Percentiles rank a stretch among this genome's conserved stretches.
phyloP scores from a whole-genome alignment of 176 grass and related monocot genomes.

The Carex littledalei region DNA sequence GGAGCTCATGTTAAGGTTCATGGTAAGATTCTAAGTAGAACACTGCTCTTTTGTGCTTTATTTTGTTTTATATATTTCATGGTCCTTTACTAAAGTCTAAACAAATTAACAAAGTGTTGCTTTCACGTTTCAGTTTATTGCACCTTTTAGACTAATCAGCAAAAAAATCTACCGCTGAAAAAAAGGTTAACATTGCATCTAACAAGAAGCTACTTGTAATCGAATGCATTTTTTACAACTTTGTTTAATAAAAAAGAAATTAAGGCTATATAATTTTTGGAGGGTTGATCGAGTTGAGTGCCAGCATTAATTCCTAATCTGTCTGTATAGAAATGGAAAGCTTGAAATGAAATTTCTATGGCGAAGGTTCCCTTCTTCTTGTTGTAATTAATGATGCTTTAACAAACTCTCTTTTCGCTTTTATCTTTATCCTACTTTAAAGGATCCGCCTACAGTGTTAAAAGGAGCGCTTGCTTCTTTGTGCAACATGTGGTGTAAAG shows the following conservation, averaged over 20 bases:
- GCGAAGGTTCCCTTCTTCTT: neutral
- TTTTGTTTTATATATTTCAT: too few relatives aligned
- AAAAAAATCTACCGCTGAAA: neutral
- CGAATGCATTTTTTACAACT: neutral
- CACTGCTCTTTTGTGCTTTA: neutral
- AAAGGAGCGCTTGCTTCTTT: neutral
- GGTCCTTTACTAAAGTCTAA: too few relatives aligned
- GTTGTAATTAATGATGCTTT: neutral
- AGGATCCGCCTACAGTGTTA: neutral
- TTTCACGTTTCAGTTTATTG: too few relatives aligned
- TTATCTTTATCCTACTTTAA: slow-evolving; percentile 11
- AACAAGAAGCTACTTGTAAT: neutral
- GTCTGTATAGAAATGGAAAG: neutral
- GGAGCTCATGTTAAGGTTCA: neutral
- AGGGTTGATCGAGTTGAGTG: neutral
- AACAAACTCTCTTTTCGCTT: neutral
- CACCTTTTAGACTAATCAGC: neutral
- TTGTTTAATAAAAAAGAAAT: neutral
- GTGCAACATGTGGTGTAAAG: neutral
- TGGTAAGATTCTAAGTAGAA: neutral
- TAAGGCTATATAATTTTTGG: neutral
- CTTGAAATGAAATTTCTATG: slow-evolving; percentile 6
- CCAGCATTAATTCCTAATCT: neutral
- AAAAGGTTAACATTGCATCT: neutral
- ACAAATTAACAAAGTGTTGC: too few relatives aligned